These are phyloP conservation scores for Cytospora piceae DNA, from an alignment of 2,329 filamentous ascomycete genomes.

Conservation along the genomic window DNA sequence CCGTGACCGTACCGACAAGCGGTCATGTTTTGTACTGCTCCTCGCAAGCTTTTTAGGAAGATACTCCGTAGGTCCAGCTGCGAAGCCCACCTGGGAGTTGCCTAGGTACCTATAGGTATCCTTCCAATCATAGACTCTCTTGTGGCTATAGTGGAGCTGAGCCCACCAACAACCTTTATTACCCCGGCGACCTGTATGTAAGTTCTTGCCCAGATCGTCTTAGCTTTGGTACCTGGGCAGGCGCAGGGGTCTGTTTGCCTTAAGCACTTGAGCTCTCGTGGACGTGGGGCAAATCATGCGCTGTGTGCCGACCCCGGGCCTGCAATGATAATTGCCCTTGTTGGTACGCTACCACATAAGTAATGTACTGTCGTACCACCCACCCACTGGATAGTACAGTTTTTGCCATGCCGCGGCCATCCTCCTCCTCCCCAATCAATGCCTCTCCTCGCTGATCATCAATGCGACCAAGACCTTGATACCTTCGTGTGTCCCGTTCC, in stretches of 20 bases:
- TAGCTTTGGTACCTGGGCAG: not conserved
- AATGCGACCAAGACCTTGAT: not conserved
- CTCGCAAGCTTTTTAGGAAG: too few species aligned
- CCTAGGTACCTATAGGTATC: too few species aligned
- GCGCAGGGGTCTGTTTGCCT: too few species aligned
- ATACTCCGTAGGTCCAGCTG: too few species aligned
- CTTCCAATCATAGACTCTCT: too few species aligned
- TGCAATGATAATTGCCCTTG: not conserved
- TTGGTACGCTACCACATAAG: not conserved
- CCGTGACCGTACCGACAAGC: too few species aligned
- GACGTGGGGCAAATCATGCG: not conserved
- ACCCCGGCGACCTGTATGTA: too few species aligned
- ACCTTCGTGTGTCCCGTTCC: constrained; percentile 1
- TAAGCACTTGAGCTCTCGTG: not conserved
- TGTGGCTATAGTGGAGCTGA: too few species aligned
- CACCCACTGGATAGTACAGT: not conserved
- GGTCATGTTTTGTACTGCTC: too few species aligned
- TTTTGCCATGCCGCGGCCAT: not conserved
- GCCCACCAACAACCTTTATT: too few species aligned
- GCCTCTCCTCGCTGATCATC: not conserved
- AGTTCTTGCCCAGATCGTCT: not conserved
- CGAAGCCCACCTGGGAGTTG: too few species aligned
- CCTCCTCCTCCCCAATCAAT: constrained; percentile 1
- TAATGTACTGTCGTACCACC: not conserved
- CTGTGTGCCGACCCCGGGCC: not conserved